Evolutionary conservation across 768 basidiomycete species (phyloP), one percentile per base, ranked within the genome.

Genomic region (Pisolithus tinctorius): DNA sequence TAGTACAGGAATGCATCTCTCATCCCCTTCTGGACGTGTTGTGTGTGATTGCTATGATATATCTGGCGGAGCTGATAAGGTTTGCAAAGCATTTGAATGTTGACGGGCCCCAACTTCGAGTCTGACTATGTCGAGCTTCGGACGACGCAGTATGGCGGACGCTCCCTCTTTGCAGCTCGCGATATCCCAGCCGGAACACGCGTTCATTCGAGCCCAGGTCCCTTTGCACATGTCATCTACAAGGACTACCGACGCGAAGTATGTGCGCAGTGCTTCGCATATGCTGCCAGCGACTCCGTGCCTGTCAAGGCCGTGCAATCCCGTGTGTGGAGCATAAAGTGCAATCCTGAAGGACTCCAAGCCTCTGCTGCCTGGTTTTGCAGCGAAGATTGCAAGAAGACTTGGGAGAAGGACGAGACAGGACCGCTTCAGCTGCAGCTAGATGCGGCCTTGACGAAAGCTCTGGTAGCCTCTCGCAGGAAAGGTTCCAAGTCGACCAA

Each of bases 211-310:
- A 75, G 75, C 50, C 53, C 69, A 45, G 64, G 65, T 5, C 84
- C 84, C 1, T 84, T 80, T 58, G 73, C 77, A 0, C 73, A 72
- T 46, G 80, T 82, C 31, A 71, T 86, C 47, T 78, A 78, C 63
- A 80, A 75, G 58, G 76, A 77, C 54, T 86, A 83, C 56, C 74
- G 81, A 38, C 82, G 79, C 61, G 83, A 84, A 61, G 81, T 84
- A 44, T 86, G 84, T 57, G 78, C 74, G 9, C 69, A 77, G 60
- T 86, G 84, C 64, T 85, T 82, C 60, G 72, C 74, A 37, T 84
- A 85, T 59, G 73, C 79, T 25, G 65, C 61, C 23, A 60, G 69
- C 50, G 66, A 67, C 47, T 45, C 62, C 16, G 54, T 51, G 0
- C 54, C 53, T 11, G 50, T 36, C 11, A 50, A 40, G n/a, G 57